These are phyloP conservation scores for Rhodotorula glutinis DNA, from an alignment of 1,284 basidiomycete species.

Conservation along the genomic window DNA sequence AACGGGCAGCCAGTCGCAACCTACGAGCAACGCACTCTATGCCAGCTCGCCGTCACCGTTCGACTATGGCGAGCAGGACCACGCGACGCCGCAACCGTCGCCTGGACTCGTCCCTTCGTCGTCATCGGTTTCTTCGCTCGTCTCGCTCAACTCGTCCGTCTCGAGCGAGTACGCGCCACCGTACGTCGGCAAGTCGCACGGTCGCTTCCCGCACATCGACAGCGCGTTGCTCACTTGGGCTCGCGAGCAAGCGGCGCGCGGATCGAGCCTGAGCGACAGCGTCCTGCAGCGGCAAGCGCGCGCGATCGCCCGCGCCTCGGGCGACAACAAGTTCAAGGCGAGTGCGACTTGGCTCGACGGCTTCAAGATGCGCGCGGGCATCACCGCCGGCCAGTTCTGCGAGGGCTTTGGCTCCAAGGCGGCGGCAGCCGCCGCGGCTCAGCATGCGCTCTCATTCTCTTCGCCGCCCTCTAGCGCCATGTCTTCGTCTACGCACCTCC, in stretches of 20 bases:
- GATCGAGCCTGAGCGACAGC: conserved; percentile 63
- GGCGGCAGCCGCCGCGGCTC: no score
- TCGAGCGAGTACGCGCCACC: background rate
- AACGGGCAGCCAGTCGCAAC: background rate
- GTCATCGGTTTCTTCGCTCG: conserved; percentile 53
- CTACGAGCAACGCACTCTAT: background rate
- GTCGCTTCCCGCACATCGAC: conserved; percentile 69
- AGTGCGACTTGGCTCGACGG: conserved; percentile 87
- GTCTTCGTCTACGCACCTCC: background rate
- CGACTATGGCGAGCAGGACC: background rate
- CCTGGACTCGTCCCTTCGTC: background rate
- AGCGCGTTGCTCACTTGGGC: conserved; percentile 62
- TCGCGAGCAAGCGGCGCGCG: conserved; percentile 54
- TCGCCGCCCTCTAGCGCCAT: background rate
- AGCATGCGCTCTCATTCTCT: background rate
- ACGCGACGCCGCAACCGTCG: conserved; percentile 8
- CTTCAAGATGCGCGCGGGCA: conserved; percentile 66
- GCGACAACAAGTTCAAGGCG: conserved; percentile 73
- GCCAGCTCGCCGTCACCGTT: background rate
- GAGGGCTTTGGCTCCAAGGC: conserved; percentile 2
- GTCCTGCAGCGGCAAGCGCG: conserved; percentile 69
- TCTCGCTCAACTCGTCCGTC: conserved; percentile 53
- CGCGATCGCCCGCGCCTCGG: conserved; percentile 56
- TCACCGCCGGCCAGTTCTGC: conserved; percentile 22
- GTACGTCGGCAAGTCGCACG: conserved; percentile 11